Conservation (phyloP, 1,284 basidiomycete genomes). For the Schizophyllum commune region DNA sequence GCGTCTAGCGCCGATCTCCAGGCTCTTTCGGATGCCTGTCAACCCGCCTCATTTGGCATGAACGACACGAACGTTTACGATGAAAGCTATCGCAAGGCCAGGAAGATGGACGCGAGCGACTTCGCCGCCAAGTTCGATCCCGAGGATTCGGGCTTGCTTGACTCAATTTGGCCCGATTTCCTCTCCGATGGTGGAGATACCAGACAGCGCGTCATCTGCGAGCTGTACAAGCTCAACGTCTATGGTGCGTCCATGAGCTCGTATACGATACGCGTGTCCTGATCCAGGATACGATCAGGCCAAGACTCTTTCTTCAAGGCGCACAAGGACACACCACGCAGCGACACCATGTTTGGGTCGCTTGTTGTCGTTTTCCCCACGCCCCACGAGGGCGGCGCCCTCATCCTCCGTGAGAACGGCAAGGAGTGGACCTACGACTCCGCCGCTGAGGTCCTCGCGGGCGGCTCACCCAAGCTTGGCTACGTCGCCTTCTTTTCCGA, state of each 20-base stretch:
- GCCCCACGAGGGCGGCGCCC: constrained; percentile 27
- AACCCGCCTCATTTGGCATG: constrained; percentile 14
- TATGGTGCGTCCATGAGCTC: background rate
- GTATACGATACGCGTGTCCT: background rate
- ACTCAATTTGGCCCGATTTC: constrained; percentile 10
- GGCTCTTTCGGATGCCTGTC: constrained; percentile 11
- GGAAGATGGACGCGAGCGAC: constrained; percentile 15
- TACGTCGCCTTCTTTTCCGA: constrained; percentile 35
- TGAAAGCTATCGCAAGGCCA: constrained; percentile 16
- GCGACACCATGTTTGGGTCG: constrained; percentile 22
- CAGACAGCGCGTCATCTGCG: constrained; percentile 1
- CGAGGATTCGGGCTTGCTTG: constrained; percentile 11
- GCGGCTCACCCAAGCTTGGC: constrained; percentile 14
- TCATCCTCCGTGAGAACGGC: constrained; percentile 20
- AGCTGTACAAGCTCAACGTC: constrained; percentile 18
- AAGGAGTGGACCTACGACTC: constrained; percentile 15
- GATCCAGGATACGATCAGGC: constrained; percentile 15
- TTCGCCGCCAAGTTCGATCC: constrained; percentile 17
- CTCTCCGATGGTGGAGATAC: too few species aligned
- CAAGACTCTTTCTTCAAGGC: constrained; percentile 14
- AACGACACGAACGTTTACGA: constrained; percentile 10
- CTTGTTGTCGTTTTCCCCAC: constrained; percentile 32
- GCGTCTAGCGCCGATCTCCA: background rate
- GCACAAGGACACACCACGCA: constrained; percentile 22
- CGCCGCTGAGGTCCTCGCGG: constrained; percentile 6